Conservation (phyloP, 192 early-diverging fungal genomes). For the Rhizophagus sp. region DNA sequence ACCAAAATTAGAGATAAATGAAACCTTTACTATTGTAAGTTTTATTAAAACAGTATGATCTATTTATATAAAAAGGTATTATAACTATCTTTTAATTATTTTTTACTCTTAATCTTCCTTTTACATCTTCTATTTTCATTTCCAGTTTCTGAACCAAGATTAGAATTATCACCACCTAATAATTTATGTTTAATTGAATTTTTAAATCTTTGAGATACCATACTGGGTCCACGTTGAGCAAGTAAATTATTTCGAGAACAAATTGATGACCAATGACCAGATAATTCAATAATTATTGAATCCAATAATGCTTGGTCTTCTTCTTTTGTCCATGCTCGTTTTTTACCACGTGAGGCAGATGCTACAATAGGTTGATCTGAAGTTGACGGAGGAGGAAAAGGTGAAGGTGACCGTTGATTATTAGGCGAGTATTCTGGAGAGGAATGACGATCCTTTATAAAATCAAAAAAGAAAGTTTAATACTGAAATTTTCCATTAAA, state of each 20-base stretch:
- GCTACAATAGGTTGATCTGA: background rate
- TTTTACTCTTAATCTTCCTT: no score
- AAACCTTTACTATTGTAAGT: no score
- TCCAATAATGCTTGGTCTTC: background rate
- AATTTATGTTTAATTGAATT: background rate
- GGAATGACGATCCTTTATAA: background rate
- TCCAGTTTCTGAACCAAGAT: no score
- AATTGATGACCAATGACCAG: background rate
- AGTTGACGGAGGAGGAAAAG: background rate
- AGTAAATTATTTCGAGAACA: background rate
- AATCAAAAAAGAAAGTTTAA: background rate
- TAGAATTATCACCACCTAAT: background rate
- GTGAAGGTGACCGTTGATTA: background rate
- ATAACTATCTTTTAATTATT: no score
- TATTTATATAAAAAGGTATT: no score
- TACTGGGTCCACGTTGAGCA: background rate
- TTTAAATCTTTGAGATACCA: background rate
- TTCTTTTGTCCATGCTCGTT: background rate
- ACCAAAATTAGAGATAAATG: no score
- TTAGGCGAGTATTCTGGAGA: background rate
- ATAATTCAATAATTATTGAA: background rate
- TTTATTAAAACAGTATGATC: no score
- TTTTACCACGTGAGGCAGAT: background rate
- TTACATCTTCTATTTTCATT: no score
- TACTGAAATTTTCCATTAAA: no score